Percentiles rank a stretch among this genome's conserved stretches.
phyloP scores from a whole-genome alignment of 768 basidiomycete species.

The Chalciporus sphaerocephalus region DNA sequence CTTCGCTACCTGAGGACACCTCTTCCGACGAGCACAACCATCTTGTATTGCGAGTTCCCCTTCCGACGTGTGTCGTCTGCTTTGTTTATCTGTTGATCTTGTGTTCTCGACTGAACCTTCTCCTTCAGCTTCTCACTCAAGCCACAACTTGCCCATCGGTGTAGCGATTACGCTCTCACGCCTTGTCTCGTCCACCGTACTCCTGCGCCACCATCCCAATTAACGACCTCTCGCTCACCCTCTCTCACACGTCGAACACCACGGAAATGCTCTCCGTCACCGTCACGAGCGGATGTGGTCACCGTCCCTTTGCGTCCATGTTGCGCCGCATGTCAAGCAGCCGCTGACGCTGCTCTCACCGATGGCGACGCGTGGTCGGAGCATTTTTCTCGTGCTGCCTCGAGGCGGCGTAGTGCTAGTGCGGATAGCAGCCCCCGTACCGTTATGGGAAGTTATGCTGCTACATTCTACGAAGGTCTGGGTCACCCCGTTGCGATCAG shows the following conservation, averaged over 20 bases:
- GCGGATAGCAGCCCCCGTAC: constrained; percentile 29
- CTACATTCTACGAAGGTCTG: constrained; percentile 17
- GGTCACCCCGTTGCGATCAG: constrained; percentile 37
- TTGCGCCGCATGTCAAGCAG: constrained; percentile 57
- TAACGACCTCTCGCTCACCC: background rate
- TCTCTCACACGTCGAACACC: constrained; percentile 14
- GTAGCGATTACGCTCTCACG: constrained; percentile 35
- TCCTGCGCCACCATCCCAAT: constrained; percentile 17
- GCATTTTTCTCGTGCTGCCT: constrained; percentile 59
- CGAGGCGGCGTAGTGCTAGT: constrained; percentile 51
- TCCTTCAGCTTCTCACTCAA: constrained; percentile 40
- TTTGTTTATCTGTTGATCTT: background rate
- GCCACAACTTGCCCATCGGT: constrained; percentile 39
- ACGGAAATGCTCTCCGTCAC: constrained; percentile 27
- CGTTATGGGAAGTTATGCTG: constrained; percentile 30
- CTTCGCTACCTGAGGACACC: constrained; percentile 20
- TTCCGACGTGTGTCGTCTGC: constrained; percentile 49
- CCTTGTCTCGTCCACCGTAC: constrained; percentile 55
- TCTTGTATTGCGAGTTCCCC: constrained; percentile 55
- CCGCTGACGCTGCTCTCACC: constrained; percentile 52
- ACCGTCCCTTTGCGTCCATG: constrained; percentile 72
- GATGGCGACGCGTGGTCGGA: constrained; percentile 60
- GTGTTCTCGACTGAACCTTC: background rate
- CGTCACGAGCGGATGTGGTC: constrained; percentile 36
- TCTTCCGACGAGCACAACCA: constrained; percentile 38